Evolutionary conservation across 495 filamentous ascomycete species (phyloP).

Genomic region (Neurospora africana): DNA sequence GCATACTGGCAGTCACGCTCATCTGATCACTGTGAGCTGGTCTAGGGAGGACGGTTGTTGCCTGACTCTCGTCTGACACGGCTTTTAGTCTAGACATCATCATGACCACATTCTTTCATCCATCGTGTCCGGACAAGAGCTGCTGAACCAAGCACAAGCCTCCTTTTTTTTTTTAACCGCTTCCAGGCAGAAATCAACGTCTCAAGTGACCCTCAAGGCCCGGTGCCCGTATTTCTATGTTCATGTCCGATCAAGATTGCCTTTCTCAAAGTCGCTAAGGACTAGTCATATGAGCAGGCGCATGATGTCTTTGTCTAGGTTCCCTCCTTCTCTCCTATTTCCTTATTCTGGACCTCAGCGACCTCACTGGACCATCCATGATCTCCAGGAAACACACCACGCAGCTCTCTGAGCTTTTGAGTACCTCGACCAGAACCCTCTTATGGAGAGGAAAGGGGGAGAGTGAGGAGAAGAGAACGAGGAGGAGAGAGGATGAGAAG

Average conservation of each 20-base stretch:
- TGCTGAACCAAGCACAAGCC: too few relatives aligned
- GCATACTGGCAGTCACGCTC: neutral
- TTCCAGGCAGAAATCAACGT: neutral
- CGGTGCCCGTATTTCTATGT: neutral
- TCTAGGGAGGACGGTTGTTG: neutral
- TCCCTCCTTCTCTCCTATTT: neutral
- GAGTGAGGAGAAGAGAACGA: neutral
- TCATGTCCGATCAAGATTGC: too few relatives aligned
- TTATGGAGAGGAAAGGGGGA: neutral
- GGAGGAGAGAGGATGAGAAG: neutral
- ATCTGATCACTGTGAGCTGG: neutral
- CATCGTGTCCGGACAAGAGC: too few relatives aligned
- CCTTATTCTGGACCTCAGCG: neutral
- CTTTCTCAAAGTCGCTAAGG: too few relatives aligned
- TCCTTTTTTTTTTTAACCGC: neutral
- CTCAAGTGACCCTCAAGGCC: neutral
- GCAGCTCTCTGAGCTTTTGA: neutral
- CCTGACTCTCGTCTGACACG: neutral
- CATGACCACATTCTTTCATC: neutral
- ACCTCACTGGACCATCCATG: neutral
- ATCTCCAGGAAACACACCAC: neutral
- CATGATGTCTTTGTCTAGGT: neutral
- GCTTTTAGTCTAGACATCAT: neutral
- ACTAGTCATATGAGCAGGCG: neutral
- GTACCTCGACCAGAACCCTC: neutral